These are phyloP conservation scores for Lomentospora prolificans DNA, from an alignment of 2,329 filamentous ascomycete genomes.

Conservation along the genomic window DNA sequence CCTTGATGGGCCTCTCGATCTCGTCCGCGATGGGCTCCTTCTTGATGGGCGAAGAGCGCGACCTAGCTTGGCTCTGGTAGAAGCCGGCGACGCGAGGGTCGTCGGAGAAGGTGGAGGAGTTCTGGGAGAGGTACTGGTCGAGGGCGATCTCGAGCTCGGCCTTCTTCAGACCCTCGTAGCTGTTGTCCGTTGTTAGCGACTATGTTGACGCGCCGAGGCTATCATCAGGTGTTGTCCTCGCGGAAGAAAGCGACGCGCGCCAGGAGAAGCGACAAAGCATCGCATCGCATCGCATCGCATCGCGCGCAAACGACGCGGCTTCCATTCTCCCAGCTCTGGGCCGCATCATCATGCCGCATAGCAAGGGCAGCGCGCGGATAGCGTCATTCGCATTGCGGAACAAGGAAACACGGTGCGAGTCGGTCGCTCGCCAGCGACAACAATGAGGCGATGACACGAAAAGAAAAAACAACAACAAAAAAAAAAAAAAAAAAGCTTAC, in stretches of 20 bases:
- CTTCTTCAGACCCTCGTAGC: conserved; percentile 65
- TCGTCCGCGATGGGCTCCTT: conserved; percentile 34
- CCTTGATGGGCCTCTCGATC: conserved; percentile 18
- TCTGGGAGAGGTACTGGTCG: conserved; percentile 61
- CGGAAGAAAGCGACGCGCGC: no score
- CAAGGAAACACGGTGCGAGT: not conserved
- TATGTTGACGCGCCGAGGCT: not conserved
- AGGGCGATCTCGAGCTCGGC: conserved; percentile 66
- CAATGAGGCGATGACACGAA: not conserved
- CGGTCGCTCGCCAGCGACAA: no score
- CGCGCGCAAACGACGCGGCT: not conserved
- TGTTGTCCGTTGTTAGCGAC: conserved; percentile 22
- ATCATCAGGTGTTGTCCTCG: no score
- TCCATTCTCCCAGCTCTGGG: not conserved
- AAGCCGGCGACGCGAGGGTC: conserved; percentile 56
- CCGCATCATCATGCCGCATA: not conserved
- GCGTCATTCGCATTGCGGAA: not conserved
- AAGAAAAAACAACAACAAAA: not conserved
- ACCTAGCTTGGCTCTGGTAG: conserved; percentile 58
- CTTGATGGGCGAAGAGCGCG: conserved; percentile 52
- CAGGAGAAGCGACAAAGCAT: not conserved
- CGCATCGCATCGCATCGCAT: not conserved
- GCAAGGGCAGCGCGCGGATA: not conserved
- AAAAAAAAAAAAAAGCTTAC: conserved; percentile 40
- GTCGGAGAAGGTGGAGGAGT: conserved; percentile 53